Evolutionary conservation across 2,329 filamentous ascomycete genomes (phyloP).

Genomic region (Exophiala phaeomuriformis): DNA sequence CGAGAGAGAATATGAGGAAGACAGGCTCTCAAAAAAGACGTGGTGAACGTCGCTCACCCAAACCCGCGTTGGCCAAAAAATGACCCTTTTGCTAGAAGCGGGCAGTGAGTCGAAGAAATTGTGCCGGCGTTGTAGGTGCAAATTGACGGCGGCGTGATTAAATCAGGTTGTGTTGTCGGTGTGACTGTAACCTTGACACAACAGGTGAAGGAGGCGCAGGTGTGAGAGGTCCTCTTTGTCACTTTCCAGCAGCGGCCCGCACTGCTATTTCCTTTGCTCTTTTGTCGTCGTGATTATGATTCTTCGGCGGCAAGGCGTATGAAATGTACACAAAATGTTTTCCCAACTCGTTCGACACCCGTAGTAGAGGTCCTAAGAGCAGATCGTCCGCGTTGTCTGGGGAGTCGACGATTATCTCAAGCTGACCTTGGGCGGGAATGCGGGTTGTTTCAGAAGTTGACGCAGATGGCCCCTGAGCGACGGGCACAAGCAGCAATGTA

Average conservation of each 20-base stretch:
- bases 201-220: slow-evolving; percentile 3
- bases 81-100: neutral
- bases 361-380: neutral
- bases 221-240: slow-evolving; percentile 10
- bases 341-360: neutral
- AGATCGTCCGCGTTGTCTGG: slow-evolving; percentile 2
- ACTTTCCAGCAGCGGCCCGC: slow-evolving; percentile 20
- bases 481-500: slow-evolving; percentile 10
- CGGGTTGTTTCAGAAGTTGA: slow-evolving; percentile 20
- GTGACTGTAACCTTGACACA: slow-evolving; percentile 1
- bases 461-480: slow-evolving; percentile 13
- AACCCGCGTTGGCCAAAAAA: neutral
- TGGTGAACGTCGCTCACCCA: neutral
- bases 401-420: slow-evolving; percentile 6
- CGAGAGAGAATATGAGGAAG: neutral
- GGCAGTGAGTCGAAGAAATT: neutral
- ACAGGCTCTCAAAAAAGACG: neutral
- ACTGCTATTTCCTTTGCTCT: slow-evolving; percentile 18
- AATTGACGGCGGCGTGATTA: neutral
- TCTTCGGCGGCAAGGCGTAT: neutral
- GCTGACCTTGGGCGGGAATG: slow-evolving; percentile 18
- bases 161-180: slow-evolving; percentile 3
- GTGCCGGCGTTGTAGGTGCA: neutral
- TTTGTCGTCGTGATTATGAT: slow-evolving; percentile 5
- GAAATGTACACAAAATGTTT: slow-evolving; percentile 8